Evolutionary conservation across 768 basidiomycete genomes (phyloP), one percentile per base, ranked within the genome.

Genomic region (Kwoniella heveanensis): DNA sequence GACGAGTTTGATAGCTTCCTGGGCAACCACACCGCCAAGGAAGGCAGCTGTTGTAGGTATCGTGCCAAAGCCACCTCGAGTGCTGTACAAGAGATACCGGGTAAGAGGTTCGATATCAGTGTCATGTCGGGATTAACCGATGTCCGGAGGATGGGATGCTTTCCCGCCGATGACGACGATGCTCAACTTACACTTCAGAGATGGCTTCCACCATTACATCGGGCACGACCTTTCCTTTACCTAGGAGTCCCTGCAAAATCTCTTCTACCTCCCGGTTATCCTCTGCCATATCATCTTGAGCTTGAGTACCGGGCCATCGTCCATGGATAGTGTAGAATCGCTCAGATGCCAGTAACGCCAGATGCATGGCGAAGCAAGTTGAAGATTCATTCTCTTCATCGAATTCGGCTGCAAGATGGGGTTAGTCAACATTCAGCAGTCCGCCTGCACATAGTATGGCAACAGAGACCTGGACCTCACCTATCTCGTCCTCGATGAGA

Each of bases 1-100:
- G 72, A 95, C 88, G 81, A 98, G 84, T 84, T 99, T 98, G 84
- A 98, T 98, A 6, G 88, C 87, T 77, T 99, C 96, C 71, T 99
- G 96, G 25, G 94, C 92, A 21, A 97, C 88, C 36, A 98, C 80
- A 1, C 96, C 96, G 1, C 96, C 96, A 0, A 97, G 82, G 73
- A 98, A 87, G 1, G 94, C 94, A 0, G 95, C 91, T 1, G 88
- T 93, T 68, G 93, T 98, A 6, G 95, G 95, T 2, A 98, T 81
- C 72, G 70, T 70, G 0, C 63, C 61, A 54, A 73, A 73, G 21
- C 73, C 78, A 6, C 77, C 78, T 47, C 78, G 66, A 26, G 55
- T 47, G 9, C 78, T 79, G 58, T 25, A 26, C 27, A 37, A 12
- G 27, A n/a, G n/a, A n/a, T n/a, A n/a, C n/a, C n/a, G n/a, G n/a